Evolutionary conservation across 106 monocot genomes (phyloP), one percentile per base, ranked within the genome.

Genomic region (Apostasia ramifera): DNA sequence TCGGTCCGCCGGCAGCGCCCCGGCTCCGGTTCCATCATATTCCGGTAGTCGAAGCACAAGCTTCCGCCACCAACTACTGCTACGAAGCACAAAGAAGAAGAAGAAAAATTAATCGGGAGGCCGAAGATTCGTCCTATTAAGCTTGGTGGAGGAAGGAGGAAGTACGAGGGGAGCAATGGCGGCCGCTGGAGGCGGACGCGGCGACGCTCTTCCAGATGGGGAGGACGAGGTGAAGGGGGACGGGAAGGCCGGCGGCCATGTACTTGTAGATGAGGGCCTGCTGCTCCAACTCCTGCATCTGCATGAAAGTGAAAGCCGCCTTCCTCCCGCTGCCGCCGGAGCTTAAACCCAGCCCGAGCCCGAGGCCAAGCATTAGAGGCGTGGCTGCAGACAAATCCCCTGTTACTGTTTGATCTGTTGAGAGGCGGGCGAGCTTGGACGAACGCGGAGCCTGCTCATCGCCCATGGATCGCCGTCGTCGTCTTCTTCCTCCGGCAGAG

Each of bases 171-270:
- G 89, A 74, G 75, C 47, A 85, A 53, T 75, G 74, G 57, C 71
- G 66, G 50, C 74, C 59, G 67, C 75, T 67, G 40, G 70, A 79
- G 40, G 77, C 58, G 57, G 83, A 73, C 54, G 83, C 70, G 47
- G 88, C 94, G 55, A 94, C 78, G 78, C 87, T 90, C 71, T 90
- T 91, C 94, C 91, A 94, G 47, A 88, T 88, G 75, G 91, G 94
- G 55, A 85, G 81, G 46, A 94, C 77, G 38, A 85, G 91, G 59
- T 91, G 81, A 57, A 94, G 59, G 8, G 94, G 94, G n/a, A 94
- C 85, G 10, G 85, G 85, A 38, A 83, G 72, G 40, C 88, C 81
- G 1, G 83, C 81, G 2, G 67, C 76, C 73, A 94, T 88, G 91
- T 94, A 85, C 48, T 82, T 83, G 85, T 79, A 94, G 70, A 94